phyloP scores from a whole-genome alignment of 495 filamentous ascomycete genomes.

The Penicillium angulare region DNA sequence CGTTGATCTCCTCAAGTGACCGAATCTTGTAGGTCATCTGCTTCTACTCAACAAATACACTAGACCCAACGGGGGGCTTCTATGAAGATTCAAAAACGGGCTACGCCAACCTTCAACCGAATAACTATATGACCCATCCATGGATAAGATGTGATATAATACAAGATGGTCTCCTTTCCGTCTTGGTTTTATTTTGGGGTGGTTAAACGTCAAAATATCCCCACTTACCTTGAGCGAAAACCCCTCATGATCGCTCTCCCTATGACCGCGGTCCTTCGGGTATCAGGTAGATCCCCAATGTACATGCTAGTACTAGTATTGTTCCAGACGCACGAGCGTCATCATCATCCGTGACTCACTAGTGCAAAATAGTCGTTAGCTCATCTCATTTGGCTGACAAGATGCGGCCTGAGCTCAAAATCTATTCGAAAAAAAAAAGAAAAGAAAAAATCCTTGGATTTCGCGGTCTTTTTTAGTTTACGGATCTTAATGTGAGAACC shows the following conservation, averaged over 20 bases:
- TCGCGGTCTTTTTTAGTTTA: conserved; percentile 5
- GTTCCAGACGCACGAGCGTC: conserved; percentile 8
- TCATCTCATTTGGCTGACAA: conserved; percentile 18
- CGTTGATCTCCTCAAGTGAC: conserved; percentile 41
- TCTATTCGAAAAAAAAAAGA: no score
- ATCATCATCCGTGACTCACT: conserved; percentile 13
- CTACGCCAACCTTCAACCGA: conserved; percentile 9
- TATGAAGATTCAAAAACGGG: conserved; percentile 20
- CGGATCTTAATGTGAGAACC: conserved; percentile 5
- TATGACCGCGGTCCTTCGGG: no score
- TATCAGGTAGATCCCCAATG: background rate
- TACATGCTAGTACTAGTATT: no score
- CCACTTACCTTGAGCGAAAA: no score
- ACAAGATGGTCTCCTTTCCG: background rate
- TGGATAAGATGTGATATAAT: background rate
- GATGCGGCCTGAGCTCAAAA: conserved; percentile 20
- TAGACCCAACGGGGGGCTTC: conserved; percentile 15
- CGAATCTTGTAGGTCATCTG: conserved; percentile 34
- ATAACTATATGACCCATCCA: background rate
- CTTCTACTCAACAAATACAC: conserved; percentile 8
- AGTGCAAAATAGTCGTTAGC: conserved; percentile 12
- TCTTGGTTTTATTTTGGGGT: no score
- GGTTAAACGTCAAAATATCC: no score
- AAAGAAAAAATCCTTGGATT: background rate
- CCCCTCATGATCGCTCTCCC: no score